Evolutionary conservation across 257 asterid species (phyloP).

Genomic region (Datura wrightii): DNA sequence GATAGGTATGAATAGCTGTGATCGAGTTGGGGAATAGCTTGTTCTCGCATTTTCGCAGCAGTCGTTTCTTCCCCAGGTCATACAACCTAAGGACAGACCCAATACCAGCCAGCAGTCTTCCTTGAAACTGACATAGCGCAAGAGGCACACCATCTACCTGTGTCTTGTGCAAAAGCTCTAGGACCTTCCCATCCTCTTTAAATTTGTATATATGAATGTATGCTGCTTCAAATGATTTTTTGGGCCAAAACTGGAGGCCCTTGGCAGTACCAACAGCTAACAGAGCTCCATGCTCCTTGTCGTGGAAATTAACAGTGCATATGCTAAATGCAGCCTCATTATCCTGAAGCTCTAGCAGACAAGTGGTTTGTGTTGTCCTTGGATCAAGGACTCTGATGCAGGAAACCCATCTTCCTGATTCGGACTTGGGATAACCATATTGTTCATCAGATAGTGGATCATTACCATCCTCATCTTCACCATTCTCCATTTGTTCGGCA

Average conservation of each 20-base stretch:
- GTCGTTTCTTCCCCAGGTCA: slow-evolving; percentile 89
- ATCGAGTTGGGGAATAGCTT: slow-evolving; percentile 88
- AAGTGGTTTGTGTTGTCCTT: slow-evolving; percentile 77
- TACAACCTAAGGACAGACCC: slow-evolving; percentile 93
- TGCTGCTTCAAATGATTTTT: slow-evolving; percentile 80
- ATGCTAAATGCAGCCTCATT: slow-evolving; percentile 98
- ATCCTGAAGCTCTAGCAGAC: slow-evolving; percentile 97
- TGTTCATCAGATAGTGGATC: slow-evolving; percentile 97
- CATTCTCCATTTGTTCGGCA: slow-evolving; percentile 80
- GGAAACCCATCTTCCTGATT: slow-evolving; percentile 93
- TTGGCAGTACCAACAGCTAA: slow-evolving; percentile 96
- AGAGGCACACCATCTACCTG: slow-evolving; percentile 98
- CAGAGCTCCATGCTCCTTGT: slow-evolving; percentile 93
- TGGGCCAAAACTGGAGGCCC: slow-evolving; percentile 96
- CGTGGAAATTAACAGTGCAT: slow-evolving; percentile 94
- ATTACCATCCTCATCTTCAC: slow-evolving; percentile 72
- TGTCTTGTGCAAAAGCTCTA: slow-evolving; percentile 96
- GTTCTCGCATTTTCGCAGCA: slow-evolving; percentile 96
- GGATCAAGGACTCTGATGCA: slow-evolving; percentile 98
- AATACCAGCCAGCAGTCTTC: slow-evolving; percentile 88
- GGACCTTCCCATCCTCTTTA: slow-evolving; percentile 93
- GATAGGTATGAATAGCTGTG: slow-evolving; percentile 87
- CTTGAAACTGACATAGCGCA: slow-evolving; percentile 95
- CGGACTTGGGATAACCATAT: slow-evolving; percentile 97
- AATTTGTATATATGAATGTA: slow-evolving; percentile 92